Base-by-base conservation (phyloP, 179 eudicot genomes). In the Actinidia chinensis region DNA sequence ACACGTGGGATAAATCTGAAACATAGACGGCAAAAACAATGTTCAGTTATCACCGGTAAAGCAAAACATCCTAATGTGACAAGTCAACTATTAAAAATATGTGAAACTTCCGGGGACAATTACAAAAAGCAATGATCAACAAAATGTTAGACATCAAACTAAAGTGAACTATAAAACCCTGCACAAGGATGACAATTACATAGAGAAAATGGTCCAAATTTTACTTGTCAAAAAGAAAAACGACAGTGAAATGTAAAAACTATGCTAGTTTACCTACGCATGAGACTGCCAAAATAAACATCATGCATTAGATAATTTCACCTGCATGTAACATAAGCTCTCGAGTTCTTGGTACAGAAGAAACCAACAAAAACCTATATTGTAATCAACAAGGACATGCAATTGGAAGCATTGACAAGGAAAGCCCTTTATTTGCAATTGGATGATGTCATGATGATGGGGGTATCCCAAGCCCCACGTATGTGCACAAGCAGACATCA, bases 1-100 rank as follows among this genome's bases (percentile, higher is more conserved):
- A 92, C 51, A 85, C 93, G 80, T 88, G 89, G 70, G 93, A 93
- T 75, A 93, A 81, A 79, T 92, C 98, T 93, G 98, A 72, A 79
- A 55, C 8, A 59, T 0, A 73, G 63, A 67, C 46, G 1, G 58
- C 23, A 77, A 59, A 71, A 71, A 59, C 20, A 74, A 60, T 69
- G 36, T 22, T 68, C 12, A 76, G 72, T 79, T 20, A 83, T 74
- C n/a, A 64, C 1, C 77, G 20, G 42, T 42, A 43, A 43, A 73
- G 36, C 23, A 74, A 12, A 59, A 23, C n/a, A 42, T 7, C 59
- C 12, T 67, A 58, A 74, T 18, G 28, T 48, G 22, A 71, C 25
- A 71, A 50, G 33, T 50, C 43, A 25, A 48, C 20, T 23, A 71
- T 33, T 3, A 72, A 72, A 22, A 33, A 50, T 71, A 28, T 17